Conservation (phyloP, 1,284 basidiomycete genomes). For the Trametes sp. region DNA sequence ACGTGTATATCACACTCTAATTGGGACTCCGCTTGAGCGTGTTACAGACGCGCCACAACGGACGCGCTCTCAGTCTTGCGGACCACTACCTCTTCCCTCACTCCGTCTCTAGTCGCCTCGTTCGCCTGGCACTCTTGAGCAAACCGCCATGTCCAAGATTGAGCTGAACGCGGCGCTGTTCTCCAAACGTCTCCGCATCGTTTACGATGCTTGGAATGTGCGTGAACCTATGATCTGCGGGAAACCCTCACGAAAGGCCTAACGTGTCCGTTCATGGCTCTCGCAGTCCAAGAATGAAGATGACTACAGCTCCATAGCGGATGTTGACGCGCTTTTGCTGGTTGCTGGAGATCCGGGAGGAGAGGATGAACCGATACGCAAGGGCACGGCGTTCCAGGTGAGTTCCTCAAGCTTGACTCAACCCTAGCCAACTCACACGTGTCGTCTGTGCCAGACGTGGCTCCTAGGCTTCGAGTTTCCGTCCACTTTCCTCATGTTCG, state of each 20-base stretch:
- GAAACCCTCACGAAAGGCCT: conserved; percentile 3
- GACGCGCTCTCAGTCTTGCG: conserved; percentile 37
- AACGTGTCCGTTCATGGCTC: conserved; percentile 17
- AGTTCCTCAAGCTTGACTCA: conserved; percentile 38
- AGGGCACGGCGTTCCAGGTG: conserved; percentile 92
- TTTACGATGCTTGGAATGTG: conserved; percentile 82
- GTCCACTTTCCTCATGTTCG: conserved; percentile 88
- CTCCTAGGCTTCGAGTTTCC: conserved; percentile 97
- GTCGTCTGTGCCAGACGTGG: conserved; percentile 73
- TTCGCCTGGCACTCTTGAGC: conserved; percentile 14
- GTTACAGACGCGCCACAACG: conserved; percentile 32
- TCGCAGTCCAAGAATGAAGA: conserved; percentile 71
- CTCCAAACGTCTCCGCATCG: conserved; percentile 67
- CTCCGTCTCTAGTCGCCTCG: conserved; percentile 19
- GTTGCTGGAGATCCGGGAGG: conserved; percentile 85
- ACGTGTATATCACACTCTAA: conserved; percentile 21
- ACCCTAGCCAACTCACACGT: conserved; percentile 29
- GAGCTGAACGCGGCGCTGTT: conserved; percentile 62
- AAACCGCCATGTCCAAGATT: conserved; percentile 47
- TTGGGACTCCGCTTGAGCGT: conserved; percentile 28
- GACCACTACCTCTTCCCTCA: conserved; percentile 23
- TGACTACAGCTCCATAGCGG: conserved; percentile 72
- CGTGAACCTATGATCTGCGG: conserved; percentile 39
- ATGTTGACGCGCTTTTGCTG: conserved; percentile 77
- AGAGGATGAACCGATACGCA: conserved; percentile 85